A percentile compares a stretch with the other conserved stretches of the same genome.
phyloP scores from a whole-genome alignment of 2,329 filamentous ascomycete genomes.

The Cladosporium sp. region DNA sequence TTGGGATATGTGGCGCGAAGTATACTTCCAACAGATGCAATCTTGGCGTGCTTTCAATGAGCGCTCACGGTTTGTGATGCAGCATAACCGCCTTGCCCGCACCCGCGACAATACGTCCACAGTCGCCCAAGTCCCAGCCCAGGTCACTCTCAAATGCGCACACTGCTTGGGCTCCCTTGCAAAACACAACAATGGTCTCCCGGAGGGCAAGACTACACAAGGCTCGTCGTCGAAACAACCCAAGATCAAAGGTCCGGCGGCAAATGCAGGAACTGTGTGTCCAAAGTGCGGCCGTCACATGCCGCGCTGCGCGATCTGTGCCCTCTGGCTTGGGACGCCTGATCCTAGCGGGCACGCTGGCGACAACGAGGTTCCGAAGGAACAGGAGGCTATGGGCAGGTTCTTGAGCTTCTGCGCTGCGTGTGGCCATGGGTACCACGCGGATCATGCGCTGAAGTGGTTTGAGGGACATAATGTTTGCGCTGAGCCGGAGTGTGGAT shows the following conservation, averaged over 20 bases:
- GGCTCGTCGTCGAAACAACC: constrained; percentile 26
- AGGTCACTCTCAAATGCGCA: constrained; percentile 73
- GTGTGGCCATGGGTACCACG: constrained; percentile 65
- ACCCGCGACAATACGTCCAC: constrained; percentile 64
- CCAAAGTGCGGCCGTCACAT: constrained; percentile 63
- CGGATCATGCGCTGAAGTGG: constrained; percentile 63
- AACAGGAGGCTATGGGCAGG: constrained; percentile 51
- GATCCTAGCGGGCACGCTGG: constrained; percentile 49
- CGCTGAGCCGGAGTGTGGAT: constrained; percentile 57
- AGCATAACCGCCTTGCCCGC: constrained; percentile 67
- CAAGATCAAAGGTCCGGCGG: constrained; percentile 29
- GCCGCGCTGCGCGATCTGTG: constrained; percentile 63
- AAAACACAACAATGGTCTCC: constrained; percentile 39
- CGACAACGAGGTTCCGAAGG: constrained; percentile 29
- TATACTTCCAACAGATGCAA: constrained; percentile 70
- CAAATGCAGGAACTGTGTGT: constrained; percentile 53
- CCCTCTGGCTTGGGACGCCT: constrained; percentile 60
- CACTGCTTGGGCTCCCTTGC: constrained; percentile 66
- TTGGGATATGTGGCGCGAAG: constrained; percentile 74
- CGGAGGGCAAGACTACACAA: constrained; percentile 14
- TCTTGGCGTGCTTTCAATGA: constrained; percentile 69
- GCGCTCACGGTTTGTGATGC: constrained; percentile 74
- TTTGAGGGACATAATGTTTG: constrained; percentile 57
- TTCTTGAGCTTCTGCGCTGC: constrained; percentile 62
- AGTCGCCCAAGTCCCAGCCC: constrained; percentile 63